Percentiles rank a stretch among this genome's conserved stretches.
Conservation (phyloP, 2,329 filamentous ascomycete genomes). For the Waltergamsia citrina region DNA sequence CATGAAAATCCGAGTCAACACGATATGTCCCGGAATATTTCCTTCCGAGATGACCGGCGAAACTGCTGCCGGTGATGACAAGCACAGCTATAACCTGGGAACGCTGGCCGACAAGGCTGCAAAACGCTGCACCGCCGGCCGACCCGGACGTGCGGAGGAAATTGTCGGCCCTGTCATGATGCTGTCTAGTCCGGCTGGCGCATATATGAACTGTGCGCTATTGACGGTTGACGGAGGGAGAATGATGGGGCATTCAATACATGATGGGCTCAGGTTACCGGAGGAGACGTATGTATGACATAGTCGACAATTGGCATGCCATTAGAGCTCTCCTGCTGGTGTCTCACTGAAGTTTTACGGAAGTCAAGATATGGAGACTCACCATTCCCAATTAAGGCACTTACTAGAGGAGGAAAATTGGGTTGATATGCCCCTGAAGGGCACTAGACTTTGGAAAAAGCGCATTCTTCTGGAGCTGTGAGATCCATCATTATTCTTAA, state of each 20-base stretch:
- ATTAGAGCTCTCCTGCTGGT: too few relatives aligned
- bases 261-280: conserved; percentile 5
- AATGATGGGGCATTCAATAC: conserved; percentile 3
- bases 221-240: conserved; percentile 15
- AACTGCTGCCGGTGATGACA: conserved; percentile 9
- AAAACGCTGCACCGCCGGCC: conserved; percentile 12
- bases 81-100: conserved; percentile 9
- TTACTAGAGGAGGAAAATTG: too few relatives aligned
- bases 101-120: conserved; percentile 12
- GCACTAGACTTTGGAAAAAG: too few relatives aligned
- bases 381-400: too few relatives aligned
- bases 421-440: too few relatives aligned
- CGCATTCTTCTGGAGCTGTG: too few relatives aligned
- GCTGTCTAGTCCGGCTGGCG: conserved; percentile 13
- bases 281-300: conserved; percentile 5
- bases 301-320: too few relatives aligned
- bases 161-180: conserved; percentile 14
- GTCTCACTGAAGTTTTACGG: too few relatives aligned
- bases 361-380: too few relatives aligned
- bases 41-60: conserved; percentile 12
- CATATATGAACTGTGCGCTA: conserved; percentile 14
- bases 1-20: conserved; percentile 14
- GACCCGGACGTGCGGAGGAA: conserved; percentile 13
- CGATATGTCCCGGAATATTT: conserved; percentile 13
- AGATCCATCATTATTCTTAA: too few relatives aligned